Evolutionary conservation across 108 stramenopile species (phyloP).

Genomic region (Fistulifera pelliculosa): DNA sequence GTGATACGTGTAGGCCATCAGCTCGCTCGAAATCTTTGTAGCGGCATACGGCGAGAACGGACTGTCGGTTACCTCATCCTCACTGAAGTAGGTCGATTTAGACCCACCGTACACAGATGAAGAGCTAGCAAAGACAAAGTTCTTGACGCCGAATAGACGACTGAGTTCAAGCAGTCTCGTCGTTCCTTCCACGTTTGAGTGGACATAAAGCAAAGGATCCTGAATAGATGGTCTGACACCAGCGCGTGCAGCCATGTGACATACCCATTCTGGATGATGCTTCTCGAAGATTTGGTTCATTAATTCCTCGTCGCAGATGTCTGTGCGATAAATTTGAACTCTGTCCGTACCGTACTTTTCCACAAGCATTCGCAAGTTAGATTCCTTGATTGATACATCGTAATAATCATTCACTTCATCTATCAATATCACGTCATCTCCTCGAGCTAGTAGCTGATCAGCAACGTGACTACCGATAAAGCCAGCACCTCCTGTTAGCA

Average conservation of each 20-base stretch:
- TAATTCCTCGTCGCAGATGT: constrained; percentile 83
- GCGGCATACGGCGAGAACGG: constrained; percentile 88
- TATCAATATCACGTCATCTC: constrained; percentile 14
- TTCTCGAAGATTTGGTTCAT: constrained; percentile 55
- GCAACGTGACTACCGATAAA: constrained; percentile 79
- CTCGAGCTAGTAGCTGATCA: constrained; percentile 33
- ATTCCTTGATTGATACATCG: constrained; percentile 67
- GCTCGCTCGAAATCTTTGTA: constrained; percentile 86
- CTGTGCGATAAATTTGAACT: constrained; percentile 59
- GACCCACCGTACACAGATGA: constrained; percentile 87
- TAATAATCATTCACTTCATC: constrained; percentile 83
- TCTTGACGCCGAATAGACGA: constrained; percentile 51
- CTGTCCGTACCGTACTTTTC: not conserved
- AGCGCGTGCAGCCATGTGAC: constrained; percentile 87
- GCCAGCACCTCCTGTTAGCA: constrained; percentile 89
- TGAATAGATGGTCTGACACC: constrained; percentile 88
- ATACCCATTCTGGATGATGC: constrained; percentile 62
- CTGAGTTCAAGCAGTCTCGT: constrained; percentile 75
- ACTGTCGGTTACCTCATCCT: constrained; percentile 77
- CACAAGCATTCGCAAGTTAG: constrained; percentile 40
- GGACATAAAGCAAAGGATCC: constrained; percentile 90
- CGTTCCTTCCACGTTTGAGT: constrained; percentile 84
- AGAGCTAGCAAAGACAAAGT: constrained; percentile 87
- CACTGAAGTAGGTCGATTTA: constrained; percentile 66
- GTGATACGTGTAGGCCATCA: constrained; percentile 87